Conservation (phyloP, 257 asterid genomes). For the Solanum infundibuliforme region DNA sequence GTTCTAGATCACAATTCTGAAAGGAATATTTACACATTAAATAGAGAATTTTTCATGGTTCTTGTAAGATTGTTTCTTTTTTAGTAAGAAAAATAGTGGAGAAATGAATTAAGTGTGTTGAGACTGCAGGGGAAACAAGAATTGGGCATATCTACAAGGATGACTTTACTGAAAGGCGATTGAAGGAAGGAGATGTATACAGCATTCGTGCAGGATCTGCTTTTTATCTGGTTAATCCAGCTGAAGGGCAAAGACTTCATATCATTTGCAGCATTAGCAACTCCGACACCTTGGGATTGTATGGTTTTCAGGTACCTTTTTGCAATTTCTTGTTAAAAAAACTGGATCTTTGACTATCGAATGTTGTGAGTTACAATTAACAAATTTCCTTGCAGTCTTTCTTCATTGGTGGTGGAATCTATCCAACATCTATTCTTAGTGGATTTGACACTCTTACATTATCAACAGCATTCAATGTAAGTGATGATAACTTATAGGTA, state of each 20-base stretch:
- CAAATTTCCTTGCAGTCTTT: constrained; percentile 36
- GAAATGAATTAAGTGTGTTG: not conserved
- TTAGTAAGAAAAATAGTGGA: not conserved
- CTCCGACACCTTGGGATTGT: constrained; percentile 36
- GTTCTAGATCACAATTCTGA: not conserved
- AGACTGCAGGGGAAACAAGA: constrained; percentile 60
- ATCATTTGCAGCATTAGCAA: constrained; percentile 62
- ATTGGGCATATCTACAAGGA: constrained; percentile 71
- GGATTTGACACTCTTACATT: constrained; percentile 64
- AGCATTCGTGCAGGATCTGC: constrained; percentile 66
- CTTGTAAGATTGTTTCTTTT: not conserved
- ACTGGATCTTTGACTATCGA: not conserved
- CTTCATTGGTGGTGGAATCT: constrained; percentile 68
- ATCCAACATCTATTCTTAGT: constrained; percentile 66
- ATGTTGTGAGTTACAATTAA: not conserved
- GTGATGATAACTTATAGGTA: not conserved
- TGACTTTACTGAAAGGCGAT: constrained; percentile 45
- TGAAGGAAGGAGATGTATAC: constrained; percentile 67
- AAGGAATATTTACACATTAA: too few relatives aligned
- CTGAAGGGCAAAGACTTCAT: constrained; percentile 59
- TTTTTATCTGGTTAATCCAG: constrained; percentile 59
- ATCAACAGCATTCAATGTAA: constrained; percentile 72
- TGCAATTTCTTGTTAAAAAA: not conserved
- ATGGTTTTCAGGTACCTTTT: constrained; percentile 46
- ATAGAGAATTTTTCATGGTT: not conserved